phyloP scores from a whole-genome alignment of 106 monocot species.

The Gastrodia elata region DNA sequence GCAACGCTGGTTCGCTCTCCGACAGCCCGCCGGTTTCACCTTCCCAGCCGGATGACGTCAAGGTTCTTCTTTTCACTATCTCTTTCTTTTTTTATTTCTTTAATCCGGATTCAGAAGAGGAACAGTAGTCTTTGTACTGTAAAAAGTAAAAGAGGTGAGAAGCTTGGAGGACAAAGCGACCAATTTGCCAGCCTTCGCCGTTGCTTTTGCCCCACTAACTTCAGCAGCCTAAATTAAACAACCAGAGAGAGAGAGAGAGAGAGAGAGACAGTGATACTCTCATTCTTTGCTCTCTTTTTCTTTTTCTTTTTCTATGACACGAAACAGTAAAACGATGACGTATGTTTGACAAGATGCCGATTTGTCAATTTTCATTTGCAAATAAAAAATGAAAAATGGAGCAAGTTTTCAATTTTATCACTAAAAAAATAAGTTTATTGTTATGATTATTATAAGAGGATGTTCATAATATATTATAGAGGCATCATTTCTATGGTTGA shows the following conservation, averaged over 20 bases:
- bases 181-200: conserved; percentile 8
- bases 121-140: neutral
- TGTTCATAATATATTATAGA: no score
- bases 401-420: no score
- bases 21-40: conserved; percentile 27
- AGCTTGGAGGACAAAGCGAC: conserved; percentile 8
- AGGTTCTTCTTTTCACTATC: neutral
- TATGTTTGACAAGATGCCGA: neutral
- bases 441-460: no score
- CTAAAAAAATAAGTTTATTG: no score
- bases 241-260: conserved; percentile 9
- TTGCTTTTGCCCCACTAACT: neutral
- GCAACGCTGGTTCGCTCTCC: conserved; percentile 33
- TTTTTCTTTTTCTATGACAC: conserved; percentile 71
- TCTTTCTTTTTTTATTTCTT: conserved; percentile 7
- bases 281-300: no score
- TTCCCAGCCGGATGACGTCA: conserved; percentile 11
- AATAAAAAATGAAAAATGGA: no score
- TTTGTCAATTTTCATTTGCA: neutral
- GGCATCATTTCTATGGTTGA: no score
- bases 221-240: conserved; percentile 2
- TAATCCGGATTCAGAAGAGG: conserved; percentile 4
- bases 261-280: conserved; percentile 12
- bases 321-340: conserved; percentile 36
- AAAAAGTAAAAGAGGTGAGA: neutral